Percentiles rank a stretch among this genome's conserved stretches.
phyloP scores from a whole-genome alignment of 2,329 filamentous ascomycete species.

The Ophiostoma quercus region DNA sequence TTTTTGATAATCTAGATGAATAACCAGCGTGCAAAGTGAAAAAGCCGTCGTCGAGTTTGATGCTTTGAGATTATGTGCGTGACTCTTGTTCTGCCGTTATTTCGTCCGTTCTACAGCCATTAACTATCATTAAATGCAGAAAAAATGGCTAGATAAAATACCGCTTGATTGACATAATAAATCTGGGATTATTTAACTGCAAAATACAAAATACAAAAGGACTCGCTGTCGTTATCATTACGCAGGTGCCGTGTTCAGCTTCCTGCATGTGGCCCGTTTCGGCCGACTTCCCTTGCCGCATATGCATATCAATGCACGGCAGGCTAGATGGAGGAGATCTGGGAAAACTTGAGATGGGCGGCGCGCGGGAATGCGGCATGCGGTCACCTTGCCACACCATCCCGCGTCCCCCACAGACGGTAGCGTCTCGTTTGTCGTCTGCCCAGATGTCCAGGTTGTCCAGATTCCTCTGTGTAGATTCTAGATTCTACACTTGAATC shows the following conservation, averaged over 20 bases:
- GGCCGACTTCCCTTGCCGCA: background rate
- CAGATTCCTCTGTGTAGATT: background rate
- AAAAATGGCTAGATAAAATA: background rate
- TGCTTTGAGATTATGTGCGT: background rate
- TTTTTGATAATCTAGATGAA: background rate
- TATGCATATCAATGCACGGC: constrained; percentile 4
- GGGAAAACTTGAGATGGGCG: background rate
- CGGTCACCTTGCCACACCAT: background rate
- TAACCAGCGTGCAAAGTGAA: background rate
- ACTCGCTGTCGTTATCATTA: background rate
- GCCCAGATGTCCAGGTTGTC: background rate
- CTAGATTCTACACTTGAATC: background rate
- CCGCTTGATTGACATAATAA: background rate
- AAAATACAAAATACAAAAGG: background rate
- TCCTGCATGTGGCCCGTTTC: constrained; percentile 2
- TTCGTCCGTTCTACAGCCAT: background rate
- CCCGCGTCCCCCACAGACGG: constrained; percentile 4
- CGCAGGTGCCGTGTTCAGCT: background rate
- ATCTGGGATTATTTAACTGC: background rate
- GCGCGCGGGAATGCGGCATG: background rate
- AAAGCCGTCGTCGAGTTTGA: background rate
- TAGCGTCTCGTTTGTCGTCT: background rate
- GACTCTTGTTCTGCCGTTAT: background rate
- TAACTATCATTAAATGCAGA: background rate
- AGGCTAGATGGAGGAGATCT: background rate